phyloP scores from a whole-genome alignment of 805 yeast species.

The Saccharomycopsis babjevae region DNA sequence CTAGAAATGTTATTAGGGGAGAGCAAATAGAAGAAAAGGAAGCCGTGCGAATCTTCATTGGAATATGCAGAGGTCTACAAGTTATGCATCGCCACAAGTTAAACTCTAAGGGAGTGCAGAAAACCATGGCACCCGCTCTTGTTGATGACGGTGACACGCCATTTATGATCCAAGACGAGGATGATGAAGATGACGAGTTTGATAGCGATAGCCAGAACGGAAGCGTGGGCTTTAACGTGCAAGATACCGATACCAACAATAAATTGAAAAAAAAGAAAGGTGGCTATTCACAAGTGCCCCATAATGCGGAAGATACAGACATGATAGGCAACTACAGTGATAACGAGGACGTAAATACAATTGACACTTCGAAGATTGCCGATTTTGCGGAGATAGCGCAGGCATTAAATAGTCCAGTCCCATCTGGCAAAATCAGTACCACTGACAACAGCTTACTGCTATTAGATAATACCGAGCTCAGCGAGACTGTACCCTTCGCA shows the following conservation, averaged over 20 bases:
- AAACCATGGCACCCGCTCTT: not conserved
- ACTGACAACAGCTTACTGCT: conserved; percentile 24
- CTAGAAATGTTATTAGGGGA: conserved; percentile 47
- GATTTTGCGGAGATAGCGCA: conserved; percentile 19
- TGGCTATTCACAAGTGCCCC: not conserved
- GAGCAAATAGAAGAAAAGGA: conserved; percentile 49
- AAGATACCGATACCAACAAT: not conserved
- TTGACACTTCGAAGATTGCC: not conserved
- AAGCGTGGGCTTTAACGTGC: not conserved
- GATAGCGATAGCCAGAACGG: not conserved
- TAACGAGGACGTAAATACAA: not conserved
- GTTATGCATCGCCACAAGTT: conserved; percentile 59
- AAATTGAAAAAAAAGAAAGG: not conserved
- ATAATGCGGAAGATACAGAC: not conserved
- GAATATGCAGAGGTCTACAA: conserved; percentile 64
- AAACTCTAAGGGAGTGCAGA: conserved; percentile 5
- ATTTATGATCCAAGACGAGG: conserved; percentile 13
- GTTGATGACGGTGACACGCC: conserved; percentile 9
- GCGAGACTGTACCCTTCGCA: conserved; percentile 58
- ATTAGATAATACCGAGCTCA: conserved; percentile 35
- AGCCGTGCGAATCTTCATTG: conserved; percentile 50
- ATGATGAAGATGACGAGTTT: conserved; percentile 1
- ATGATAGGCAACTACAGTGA: not conserved
- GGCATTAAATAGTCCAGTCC: conserved; percentile 18
- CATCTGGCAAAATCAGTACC: conserved; percentile 21